These are phyloP conservation scores for Diplosphaera chodatii DNA, from an alignment of 139 green algal species.

Conservation along the genomic window DNA sequence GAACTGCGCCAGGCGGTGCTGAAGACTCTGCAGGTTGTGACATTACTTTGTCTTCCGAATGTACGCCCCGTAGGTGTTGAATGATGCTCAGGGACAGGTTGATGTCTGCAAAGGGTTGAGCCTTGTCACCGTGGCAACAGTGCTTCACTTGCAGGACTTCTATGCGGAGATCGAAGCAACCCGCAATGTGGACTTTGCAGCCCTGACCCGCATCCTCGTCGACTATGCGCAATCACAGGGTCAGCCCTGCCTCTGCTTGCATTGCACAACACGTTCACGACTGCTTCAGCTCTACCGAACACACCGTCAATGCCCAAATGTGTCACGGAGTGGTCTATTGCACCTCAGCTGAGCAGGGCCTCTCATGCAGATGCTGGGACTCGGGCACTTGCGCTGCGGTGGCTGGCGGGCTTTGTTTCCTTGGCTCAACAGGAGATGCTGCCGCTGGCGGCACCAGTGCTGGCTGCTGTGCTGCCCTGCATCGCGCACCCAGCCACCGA, in stretches of 20 bases:
- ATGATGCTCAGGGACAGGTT: no score
- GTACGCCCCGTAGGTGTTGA: no score
- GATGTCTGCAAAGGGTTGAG: no score
- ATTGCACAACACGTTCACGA: no score
- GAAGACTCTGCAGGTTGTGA: slow-evolving; percentile 55
- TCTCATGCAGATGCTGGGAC: slow-evolving; percentile 72
- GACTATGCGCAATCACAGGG: slow-evolving; percentile 18
- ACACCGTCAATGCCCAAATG: no score
- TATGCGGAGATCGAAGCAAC: slow-evolving; percentile 41
- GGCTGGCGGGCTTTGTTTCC: slow-evolving; percentile 68
- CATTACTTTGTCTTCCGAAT: no score
- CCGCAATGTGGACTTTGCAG: slow-evolving; percentile 31
- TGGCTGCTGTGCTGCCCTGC: slow-evolving; percentile 76
- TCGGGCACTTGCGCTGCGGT: slow-evolving; percentile 75
- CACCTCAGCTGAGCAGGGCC: no score
- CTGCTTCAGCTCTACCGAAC: no score
- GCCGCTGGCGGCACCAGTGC: slow-evolving; percentile 61
- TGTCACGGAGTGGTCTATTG: no score
- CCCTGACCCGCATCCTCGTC: slow-evolving; percentile 53
- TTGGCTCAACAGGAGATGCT: slow-evolving; percentile 52
- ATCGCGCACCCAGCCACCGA: slow-evolving; percentile 55
- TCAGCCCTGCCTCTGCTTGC: no score
- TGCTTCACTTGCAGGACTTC: slow-evolving; percentile 41
- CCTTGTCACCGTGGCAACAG: no score
- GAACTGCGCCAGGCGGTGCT: slow-evolving; percentile 61